Base-by-base conservation (phyloP, 2,329 filamentous ascomycete species). In the Pestalotiopsis sp. region DNA sequence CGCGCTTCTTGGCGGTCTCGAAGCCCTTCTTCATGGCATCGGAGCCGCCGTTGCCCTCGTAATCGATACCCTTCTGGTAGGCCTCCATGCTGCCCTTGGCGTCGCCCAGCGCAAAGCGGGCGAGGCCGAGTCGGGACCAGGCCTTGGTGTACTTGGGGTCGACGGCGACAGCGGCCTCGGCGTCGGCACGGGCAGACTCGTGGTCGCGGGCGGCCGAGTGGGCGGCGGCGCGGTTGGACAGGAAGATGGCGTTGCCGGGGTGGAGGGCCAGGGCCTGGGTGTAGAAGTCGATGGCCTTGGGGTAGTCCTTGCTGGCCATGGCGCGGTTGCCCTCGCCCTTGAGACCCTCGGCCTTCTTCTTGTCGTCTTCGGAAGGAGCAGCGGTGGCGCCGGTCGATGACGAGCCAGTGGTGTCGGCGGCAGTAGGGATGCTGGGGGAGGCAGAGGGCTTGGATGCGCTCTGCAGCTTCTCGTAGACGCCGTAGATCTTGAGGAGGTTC, bases 11-110 rank as follows among this genome's bases (percentile, higher is more conserved):
- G 65, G 94, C 95, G 17, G 96, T 98, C 87, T 98, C 94, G 78
- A 88, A 96, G 22, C 96, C 96, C 83, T 95, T 97, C 86, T 94
- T 95, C 96, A 98, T 98, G 69, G 95, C 94, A 17, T 98, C 94
- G 73, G 93, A 97, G 70, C 96, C 96, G 66, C 96, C 96, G 77
- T 90, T 96, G 64, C 96, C 95, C 81, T 99, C 96, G 71, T 94
- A 88, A 78, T 97, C 93, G 77, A 99, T 98, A 65, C 96, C 96
- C 79, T 93, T 89, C 81, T 91, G 84, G 82, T 99, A 99, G 20
- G 96, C 96, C 75, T 98, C 94, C 91, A 98, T 97, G 71, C 92
- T 91, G 63, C 94, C 96, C 81, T 91, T 91, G 67, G 94, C 91
- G 77, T 99, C 95, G 40, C 94, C 95, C 64, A 98, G 88, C 17